phyloP scores from a whole-genome alignment of 2,329 filamentous ascomycete genomes.

The Podosphaera fusca region DNA sequence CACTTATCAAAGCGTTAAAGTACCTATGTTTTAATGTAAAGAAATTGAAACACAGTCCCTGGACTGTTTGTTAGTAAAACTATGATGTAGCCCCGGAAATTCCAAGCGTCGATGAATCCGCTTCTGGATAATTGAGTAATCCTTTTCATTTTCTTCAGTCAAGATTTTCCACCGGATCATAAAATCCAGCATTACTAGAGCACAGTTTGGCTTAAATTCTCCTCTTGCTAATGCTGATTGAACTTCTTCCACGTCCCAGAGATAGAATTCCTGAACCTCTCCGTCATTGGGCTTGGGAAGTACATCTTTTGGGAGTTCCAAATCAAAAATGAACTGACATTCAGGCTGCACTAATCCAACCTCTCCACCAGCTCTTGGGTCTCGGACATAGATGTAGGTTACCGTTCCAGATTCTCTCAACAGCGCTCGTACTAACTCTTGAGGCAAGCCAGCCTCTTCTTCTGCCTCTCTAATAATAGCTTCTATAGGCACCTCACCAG shows the following conservation, averaged over 20 bases:
- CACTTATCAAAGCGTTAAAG: too few species aligned
- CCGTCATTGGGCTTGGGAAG: conserved; percentile 59
- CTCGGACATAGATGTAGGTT: conserved; percentile 67
- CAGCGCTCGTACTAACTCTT: conserved; percentile 37
- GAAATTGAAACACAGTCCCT: not conserved
- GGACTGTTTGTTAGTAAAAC: not conserved
- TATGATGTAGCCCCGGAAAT: conserved; percentile 41
- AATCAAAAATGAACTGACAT: conserved; percentile 74
- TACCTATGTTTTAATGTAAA: too few species aligned
- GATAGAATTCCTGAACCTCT: conserved; percentile 67
- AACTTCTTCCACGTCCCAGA: conserved; percentile 58
- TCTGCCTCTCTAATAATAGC: conserved; percentile 2
- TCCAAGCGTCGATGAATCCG: conserved; percentile 59
- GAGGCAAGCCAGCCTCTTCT: conserved; percentile 42
- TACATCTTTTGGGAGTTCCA: conserved; percentile 48
- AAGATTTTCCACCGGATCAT: conserved; percentile 67
- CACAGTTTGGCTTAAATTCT: conserved; percentile 85
- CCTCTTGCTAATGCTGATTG: conserved; percentile 43
- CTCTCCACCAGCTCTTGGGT: conserved; percentile 56
- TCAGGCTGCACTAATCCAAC: conserved; percentile 69
- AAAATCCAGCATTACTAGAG: conserved; percentile 67
- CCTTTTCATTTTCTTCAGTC: conserved; percentile 52
- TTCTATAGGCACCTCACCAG: conserved; percentile 48
- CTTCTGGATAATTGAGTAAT: conserved; percentile 52
- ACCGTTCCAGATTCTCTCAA: conserved; percentile 43